Conservation (phyloP, 305 asterid genomes). For the Fraxinus ornus region DNA sequence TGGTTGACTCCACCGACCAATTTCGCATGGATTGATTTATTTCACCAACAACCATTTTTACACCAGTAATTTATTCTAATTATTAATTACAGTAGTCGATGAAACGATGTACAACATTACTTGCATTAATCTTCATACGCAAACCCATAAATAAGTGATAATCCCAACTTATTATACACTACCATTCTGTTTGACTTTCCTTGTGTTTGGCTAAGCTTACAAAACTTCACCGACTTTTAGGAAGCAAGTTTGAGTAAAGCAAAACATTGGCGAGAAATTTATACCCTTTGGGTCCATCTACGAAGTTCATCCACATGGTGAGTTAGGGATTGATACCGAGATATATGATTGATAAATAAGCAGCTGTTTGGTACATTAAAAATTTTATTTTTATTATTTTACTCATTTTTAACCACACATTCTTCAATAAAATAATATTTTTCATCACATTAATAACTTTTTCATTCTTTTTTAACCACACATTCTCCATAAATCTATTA, state of each 20-base stretch:
- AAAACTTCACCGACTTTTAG: not conserved
- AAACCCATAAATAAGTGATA: not conserved
- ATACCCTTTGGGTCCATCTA: not conserved
- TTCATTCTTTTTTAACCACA: too few species aligned
- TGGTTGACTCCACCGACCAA: not conserved
- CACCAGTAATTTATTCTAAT: not conserved
- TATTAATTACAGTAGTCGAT: not conserved
- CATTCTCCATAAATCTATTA: too few species aligned
- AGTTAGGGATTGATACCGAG: not conserved
- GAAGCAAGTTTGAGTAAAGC: not conserved
- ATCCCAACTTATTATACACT: not conserved
- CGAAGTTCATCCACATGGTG: not conserved
- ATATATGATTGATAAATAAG: too few species aligned
- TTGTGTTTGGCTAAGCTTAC: not conserved
- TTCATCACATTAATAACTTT: too few species aligned
- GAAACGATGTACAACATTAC: not conserved
- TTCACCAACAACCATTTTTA: not conserved
- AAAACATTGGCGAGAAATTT: not conserved
- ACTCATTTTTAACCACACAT: too few species aligned
- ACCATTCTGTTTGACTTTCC: not conserved
- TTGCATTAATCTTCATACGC: not conserved
- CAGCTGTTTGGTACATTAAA: too few species aligned
- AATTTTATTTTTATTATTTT: too few species aligned
- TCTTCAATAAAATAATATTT: too few species aligned
- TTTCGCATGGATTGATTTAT: not conserved